phyloP scores from a whole-genome alignment of 306 rosid genomes.

The Carpinus fangiana region DNA sequence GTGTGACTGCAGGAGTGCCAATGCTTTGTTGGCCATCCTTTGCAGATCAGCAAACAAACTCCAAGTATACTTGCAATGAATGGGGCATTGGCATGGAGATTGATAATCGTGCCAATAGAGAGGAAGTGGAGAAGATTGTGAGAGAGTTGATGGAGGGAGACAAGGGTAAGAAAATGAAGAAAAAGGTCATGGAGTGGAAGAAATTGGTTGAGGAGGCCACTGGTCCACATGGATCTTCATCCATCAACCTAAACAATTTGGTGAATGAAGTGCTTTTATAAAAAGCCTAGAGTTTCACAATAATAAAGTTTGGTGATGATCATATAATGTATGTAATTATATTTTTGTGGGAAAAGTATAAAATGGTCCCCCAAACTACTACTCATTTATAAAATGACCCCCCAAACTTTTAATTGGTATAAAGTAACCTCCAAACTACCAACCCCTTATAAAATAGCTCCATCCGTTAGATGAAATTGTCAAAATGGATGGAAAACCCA shows the following conservation, averaged over 20 bases:
- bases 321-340: too few species aligned
- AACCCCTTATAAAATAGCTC: too few species aligned
- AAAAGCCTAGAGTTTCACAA: background rate
- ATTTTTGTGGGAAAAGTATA: too few species aligned
- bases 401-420: too few species aligned
- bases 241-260: conserved; percentile 1
- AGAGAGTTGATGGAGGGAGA: conserved; percentile 6
- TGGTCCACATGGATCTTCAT: background rate
- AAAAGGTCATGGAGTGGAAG: conserved; percentile 3
- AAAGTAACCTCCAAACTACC: too few species aligned
- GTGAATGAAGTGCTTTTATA: background rate
- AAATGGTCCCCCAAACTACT: too few species aligned
- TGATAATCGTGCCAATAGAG: background rate
- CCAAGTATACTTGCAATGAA: background rate
- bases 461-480: too few species aligned
- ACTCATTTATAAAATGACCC: too few species aligned
- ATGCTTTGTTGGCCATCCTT: background rate
- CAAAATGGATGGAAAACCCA: too few species aligned
- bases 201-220: background rate
- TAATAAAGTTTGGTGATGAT: too few species aligned
- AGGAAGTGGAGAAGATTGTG: background rate
- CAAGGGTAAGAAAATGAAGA: background rate
- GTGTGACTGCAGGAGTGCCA: conserved; percentile 10
- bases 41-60: background rate
- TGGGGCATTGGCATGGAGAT: conserved; percentile 4